Evolutionary conservation across 1,139 yeast species (phyloP), one percentile per base, ranked within the genome.

Genomic region (Candida sanyaensis): DNA sequence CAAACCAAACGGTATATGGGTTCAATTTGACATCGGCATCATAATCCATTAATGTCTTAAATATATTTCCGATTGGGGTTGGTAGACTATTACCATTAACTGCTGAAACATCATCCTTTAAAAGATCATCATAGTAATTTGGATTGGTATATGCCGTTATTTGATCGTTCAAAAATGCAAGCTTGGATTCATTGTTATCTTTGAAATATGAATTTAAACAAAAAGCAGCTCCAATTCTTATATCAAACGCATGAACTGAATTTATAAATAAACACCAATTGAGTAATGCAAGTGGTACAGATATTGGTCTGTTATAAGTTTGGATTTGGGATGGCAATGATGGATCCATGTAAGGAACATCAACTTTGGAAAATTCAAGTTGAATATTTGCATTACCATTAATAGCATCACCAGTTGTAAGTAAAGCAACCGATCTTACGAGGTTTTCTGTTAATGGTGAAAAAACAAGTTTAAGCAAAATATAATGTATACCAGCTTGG

Each of bases 331-430:
- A 59, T 1, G 90, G 88, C 50, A 86, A 65, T n/a, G 89, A 78
- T 7, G 97, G 91, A 61, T 91, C 97, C 50, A 91, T 73, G 60
- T 85, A 89, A 0, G 99, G 99, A 5, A 93, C 97, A 63, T 93
- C 98, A 23, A 92, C 84, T 48, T 83, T 83, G 3, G 91, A 77
- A 59, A 93, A 86, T 53, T 82, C 82, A 24, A 70, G 69, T 64
- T 91, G 97, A 33, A 87, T 75, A 8, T 71, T 77, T 11, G 77
- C 64, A 63, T 89, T 85, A 36, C 83, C 78, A 50, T 83, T 71
- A 4, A 93, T 85, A 36, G 92, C 73, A 55, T 87, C 93, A 1
- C 95, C 92, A 1, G 89, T 83, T 0, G 96, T 82, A 10, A 84
- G 68, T 41, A 93, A 72, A 0, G 97, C 88, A 33, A 75, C 66